Evolutionary conservation across 352 stramenopile species (phyloP).

Genomic region (Pythium insidiosum): DNA sequence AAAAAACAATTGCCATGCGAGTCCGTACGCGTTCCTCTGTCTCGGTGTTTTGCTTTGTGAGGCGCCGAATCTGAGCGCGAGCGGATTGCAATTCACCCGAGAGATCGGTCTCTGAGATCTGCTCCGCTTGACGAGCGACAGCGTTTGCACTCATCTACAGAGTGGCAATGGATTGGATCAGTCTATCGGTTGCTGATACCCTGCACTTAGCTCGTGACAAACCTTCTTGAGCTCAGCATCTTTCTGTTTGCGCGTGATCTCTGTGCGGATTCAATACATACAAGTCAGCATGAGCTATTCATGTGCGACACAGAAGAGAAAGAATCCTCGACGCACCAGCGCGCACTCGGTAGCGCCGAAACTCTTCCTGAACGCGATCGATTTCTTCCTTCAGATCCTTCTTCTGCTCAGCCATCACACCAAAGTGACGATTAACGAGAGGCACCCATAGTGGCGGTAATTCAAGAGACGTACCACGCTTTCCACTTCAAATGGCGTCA

Average conservation of each 20-base stretch:
- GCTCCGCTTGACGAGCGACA: constrained; percentile 63
- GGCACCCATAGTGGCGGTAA: no score
- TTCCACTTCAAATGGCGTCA: constrained; percentile 68
- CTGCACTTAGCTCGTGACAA: background rate
- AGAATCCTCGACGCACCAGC: constrained; percentile 23
- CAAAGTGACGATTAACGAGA: no score
- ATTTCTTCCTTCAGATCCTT: constrained; percentile 77
- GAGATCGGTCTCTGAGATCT: constrained; percentile 74
- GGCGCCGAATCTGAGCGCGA: constrained; percentile 58
- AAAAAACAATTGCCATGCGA: background rate
- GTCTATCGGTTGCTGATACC: background rate
- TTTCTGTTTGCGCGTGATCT: constrained; percentile 87
- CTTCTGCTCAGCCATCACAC: constrained; percentile 33
- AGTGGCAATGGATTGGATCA: background rate
- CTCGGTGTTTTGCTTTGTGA: constrained; percentile 68
- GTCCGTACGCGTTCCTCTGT: constrained; percentile 60
- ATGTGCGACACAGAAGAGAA: no score
- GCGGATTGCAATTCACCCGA: constrained; percentile 59
- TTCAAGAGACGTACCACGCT: constrained; percentile 45
- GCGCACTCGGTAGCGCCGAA: constrained; percentile 78
- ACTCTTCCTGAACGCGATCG: constrained; percentile 81
- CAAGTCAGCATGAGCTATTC: no score
- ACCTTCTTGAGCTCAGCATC: constrained; percentile 84
- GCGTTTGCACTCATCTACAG: constrained; percentile 73
- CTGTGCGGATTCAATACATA: no score